phyloP scores from a whole-genome alignment of 148 eudicot species.

The Nepenthes gracilis region DNA sequence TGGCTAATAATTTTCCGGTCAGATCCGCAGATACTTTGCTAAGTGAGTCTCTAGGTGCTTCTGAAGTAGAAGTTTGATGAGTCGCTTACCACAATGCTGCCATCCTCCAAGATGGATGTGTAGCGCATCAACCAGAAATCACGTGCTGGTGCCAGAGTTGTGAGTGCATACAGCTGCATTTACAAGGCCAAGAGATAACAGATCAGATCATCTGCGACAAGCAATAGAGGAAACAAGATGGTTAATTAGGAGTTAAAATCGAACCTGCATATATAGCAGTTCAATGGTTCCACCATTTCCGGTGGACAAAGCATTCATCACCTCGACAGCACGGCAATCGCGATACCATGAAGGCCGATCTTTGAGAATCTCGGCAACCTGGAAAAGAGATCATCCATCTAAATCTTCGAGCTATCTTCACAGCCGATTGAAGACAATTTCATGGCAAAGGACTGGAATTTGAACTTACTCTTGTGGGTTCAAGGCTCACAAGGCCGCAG shows the following conservation, averaged over 20 bases:
- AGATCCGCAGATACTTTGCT: too few relatives aligned
- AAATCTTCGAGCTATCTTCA: not conserved
- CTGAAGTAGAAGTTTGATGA: not conserved
- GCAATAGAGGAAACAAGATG: not conserved
- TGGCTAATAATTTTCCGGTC: too few relatives aligned
- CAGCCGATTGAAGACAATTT: not conserved
- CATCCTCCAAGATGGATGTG: constrained; percentile 73
- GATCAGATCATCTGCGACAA: not conserved
- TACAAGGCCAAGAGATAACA: not conserved
- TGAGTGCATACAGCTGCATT: constrained; percentile 72
- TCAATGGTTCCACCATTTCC: constrained; percentile 36
- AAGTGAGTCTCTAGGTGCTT: not conserved
- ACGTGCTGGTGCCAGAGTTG: constrained; percentile 89
- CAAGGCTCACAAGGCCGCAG: constrained; percentile 45
- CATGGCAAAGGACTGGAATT: not conserved
- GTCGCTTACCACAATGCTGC: constrained; percentile 73
- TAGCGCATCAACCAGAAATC: constrained; percentile 91
- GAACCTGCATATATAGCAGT: constrained; percentile 30
- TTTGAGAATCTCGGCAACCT: constrained; percentile 39
- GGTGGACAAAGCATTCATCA: constrained; percentile 28
- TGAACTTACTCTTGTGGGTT: constrained; percentile 34
- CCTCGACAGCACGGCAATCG: constrained; percentile 39
- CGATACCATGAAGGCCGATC: constrained; percentile 40
- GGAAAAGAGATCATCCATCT: constrained; percentile 1
- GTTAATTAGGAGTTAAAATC: not conserved